Evolutionary conservation across 2,329 filamentous ascomycete genomes (phyloP).

Genomic region (Nigrospora sphaerica): DNA sequence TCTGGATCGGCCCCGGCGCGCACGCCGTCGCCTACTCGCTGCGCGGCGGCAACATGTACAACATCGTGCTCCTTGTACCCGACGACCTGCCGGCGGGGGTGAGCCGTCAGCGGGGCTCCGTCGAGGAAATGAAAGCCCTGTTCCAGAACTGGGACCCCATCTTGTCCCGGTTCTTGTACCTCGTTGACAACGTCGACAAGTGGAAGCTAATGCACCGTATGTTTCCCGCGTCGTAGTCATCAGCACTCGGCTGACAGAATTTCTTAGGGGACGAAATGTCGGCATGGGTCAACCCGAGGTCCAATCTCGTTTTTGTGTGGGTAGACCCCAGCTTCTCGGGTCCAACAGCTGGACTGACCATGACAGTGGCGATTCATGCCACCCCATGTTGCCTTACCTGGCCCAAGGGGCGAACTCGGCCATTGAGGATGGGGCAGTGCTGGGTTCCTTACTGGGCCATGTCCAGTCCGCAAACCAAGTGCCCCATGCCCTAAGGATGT

Average conservation of each 20-base stretch:
- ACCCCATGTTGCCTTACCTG: conserved; percentile 57
- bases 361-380: conserved; percentile 50
- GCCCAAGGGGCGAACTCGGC: conserved; percentile 62
- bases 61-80: conserved; percentile 59
- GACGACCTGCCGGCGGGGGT: conserved; percentile 53
- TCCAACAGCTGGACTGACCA: conserved; percentile 6
- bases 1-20: conserved; percentile 56
- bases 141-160: conserved; percentile 62
- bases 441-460: conserved; percentile 50
- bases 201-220: conserved; percentile 58
- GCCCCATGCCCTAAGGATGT: conserved; percentile 33
- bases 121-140: conserved; percentile 53
- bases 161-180: conserved; percentile 30
- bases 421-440: conserved; percentile 60
- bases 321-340: conserved; percentile 20
- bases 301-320: conserved; percentile 42
- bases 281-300: conserved; percentile 45
- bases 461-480: conserved; percentile 38
- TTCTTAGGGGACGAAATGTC: conserved; percentile 37
- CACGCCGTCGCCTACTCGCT: conserved; percentile 60
- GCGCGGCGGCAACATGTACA: conserved; percentile 51
- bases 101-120: conserved; percentile 40
- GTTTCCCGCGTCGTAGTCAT: conserved; percentile 5
- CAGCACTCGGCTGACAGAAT: conserved; percentile 3
- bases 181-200: conserved; percentile 55